These are phyloP conservation scores for Hamamelis virginiana DNA, from an alignment of 164 flowering plant genomes.

Conservation along the genomic window DNA sequence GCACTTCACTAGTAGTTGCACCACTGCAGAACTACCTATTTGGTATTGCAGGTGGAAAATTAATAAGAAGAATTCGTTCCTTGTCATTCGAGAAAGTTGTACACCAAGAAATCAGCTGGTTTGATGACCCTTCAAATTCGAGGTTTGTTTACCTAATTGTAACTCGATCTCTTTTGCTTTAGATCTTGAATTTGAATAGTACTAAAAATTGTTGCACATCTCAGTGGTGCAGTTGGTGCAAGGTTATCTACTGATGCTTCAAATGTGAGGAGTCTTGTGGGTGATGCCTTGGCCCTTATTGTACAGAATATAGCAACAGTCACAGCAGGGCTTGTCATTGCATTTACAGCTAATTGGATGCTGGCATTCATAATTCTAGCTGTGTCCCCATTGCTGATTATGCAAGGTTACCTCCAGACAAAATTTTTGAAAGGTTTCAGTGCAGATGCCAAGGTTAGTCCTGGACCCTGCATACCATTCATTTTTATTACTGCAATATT, in stretches of 20 bases:
- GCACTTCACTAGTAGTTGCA: neutral
- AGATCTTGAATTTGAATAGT: too few relatives aligned
- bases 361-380: conserved; percentile 34
- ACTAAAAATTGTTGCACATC: too few relatives aligned
- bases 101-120: conserved; percentile 3
- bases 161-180: too few relatives aligned
- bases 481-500: too few relatives aligned
- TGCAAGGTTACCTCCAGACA: conserved; percentile 36
- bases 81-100: conserved; percentile 18
- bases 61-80: conserved; percentile 12
- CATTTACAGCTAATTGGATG: conserved; percentile 44
- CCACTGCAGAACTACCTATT: conserved; percentile 15
- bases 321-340: conserved; percentile 35
- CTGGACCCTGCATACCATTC: neutral
- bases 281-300: conserved; percentile 19
- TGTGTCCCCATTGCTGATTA: conserved; percentile 31
- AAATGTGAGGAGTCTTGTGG: conserved; percentile 37
- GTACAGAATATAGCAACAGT: conserved; percentile 13
- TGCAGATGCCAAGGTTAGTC: conserved; percentile 50
- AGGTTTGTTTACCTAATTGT: too few relatives aligned
- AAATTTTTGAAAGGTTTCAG: conserved; percentile 35
- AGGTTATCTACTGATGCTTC: conserved; percentile 44
- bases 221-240: conserved; percentile 53
- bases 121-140: neutral
- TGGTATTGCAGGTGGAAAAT: conserved; percentile 5